A percentile compares a stretch with the other conserved stretches of the same genome.
These are phyloP conservation scores for Exophiala sp. DNA, from an alignment of 2,329 filamentous ascomycete genomes.

Conservation along the genomic window DNA sequence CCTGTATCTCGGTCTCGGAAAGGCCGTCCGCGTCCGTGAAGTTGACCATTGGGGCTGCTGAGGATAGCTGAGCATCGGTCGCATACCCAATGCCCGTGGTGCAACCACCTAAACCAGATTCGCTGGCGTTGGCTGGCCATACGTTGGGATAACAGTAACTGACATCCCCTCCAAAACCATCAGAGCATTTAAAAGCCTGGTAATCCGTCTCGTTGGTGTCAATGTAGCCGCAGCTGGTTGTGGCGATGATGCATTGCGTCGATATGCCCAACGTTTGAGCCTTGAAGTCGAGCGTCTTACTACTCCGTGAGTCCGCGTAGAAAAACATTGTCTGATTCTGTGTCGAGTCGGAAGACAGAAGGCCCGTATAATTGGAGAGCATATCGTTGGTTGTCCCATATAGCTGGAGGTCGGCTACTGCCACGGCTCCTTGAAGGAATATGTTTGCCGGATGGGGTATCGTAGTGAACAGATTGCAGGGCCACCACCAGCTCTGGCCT, in stretches of 20 bases:
- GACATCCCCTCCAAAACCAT: background rate
- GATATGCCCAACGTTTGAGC: constrained; percentile 11
- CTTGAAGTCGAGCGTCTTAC: constrained; percentile 11
- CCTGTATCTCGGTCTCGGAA: background rate
- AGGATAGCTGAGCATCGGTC: background rate
- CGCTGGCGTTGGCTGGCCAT: background rate
- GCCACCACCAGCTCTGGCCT: background rate
- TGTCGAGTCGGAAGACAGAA: constrained; percentile 6
- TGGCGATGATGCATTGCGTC: constrained; percentile 6
- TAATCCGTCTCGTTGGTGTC: background rate
- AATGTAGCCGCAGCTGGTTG: background rate
- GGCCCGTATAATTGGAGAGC: constrained; percentile 7
- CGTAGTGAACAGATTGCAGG: background rate
- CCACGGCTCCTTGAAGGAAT: background rate
- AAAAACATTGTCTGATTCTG: constrained; percentile 6
- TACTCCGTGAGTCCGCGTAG: constrained; percentile 4
- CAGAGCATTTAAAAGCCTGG: background rate
- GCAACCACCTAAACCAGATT: background rate
- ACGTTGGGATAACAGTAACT: background rate
- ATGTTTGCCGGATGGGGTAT: background rate
- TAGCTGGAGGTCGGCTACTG: background rate
- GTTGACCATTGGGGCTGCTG: background rate
- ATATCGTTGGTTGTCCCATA: background rate
- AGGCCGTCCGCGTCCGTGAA: background rate
- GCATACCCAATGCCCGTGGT: background rate